Conservation (phyloP, 352 stramenopile genomes). For the Globisporangium viniferum region DNA sequence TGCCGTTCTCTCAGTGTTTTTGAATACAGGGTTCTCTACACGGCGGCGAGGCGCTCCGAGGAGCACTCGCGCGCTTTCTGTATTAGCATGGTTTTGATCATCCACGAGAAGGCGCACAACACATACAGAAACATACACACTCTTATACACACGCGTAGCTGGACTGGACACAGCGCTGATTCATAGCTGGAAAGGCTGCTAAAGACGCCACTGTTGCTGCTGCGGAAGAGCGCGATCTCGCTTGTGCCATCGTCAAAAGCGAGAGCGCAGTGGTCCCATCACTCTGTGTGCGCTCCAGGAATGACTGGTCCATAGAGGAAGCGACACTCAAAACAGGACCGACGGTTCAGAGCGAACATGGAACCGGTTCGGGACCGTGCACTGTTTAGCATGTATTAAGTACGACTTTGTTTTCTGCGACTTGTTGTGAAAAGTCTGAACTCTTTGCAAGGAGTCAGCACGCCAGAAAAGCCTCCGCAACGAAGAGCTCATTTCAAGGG, state of each 20-base stretch:
- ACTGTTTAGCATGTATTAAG: not conserved
- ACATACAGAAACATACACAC: constrained; percentile 5
- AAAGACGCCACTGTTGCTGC: not conserved
- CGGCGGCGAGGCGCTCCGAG: constrained; percentile 10
- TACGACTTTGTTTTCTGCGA: not conserved
- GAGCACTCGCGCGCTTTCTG: constrained; percentile 36
- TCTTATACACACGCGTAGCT: not conserved
- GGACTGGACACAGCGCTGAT: no score
- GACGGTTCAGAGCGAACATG: not conserved
- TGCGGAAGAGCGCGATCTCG: not conserved
- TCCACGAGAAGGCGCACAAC: constrained; percentile 41
- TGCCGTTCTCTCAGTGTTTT: constrained; percentile 65
- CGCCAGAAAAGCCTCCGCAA: not conserved
- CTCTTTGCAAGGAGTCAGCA: not conserved
- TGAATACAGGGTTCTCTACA: constrained; percentile 81
- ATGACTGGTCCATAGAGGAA: constrained; percentile 6
- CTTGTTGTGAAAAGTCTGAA: not conserved
- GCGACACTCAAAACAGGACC: not conserved
- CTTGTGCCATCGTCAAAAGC: not conserved
- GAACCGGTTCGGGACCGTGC: not conserved
- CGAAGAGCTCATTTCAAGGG: not conserved
- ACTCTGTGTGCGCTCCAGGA: not conserved
- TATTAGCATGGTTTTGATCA: constrained; percentile 80
- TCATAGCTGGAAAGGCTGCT: no score
- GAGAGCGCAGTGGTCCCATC: no score